Base-by-base conservation (phyloP, 345 rosid species). In the Citrus glauca region DNA sequence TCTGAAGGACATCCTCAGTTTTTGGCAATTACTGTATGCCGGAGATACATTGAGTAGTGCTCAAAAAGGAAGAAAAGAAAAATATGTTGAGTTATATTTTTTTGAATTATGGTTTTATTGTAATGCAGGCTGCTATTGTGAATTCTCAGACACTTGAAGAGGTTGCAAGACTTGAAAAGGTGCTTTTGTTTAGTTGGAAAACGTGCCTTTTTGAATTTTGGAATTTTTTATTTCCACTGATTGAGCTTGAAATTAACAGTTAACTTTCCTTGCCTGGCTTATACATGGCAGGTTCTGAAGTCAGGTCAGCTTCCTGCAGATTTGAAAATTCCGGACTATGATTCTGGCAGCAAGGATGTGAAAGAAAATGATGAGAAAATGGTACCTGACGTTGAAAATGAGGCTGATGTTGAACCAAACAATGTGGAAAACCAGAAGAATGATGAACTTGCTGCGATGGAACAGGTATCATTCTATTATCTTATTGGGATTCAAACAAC, bases 131-230 rank as follows among this genome's bases (percentile, higher is more conserved):
- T 75, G 99, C 99, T 71, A 97, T 97, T 84, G 92, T 94, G 81
- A 97, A 94, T 81, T 94, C 99, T 45, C 98, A 97, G 92, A 97
- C 98, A 66, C 91, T 97, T 68, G 98, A 97, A 89, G 99, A 97
- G 88, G 98, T 97, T 83, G 97, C 98, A 61, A 88, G 98, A 87
- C 98, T 97, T 10, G 99, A 97, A 81, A 88, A 94, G 97, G 99
- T 93, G 55, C 71, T 53, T 24, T 53, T 62, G 37, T 76, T 42
- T 68, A 42, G 62, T 61, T n/a, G 25, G 33, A 50, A 67, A 33
- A 71, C 13, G 57, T 33, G 19, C 28, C 17, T 17, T 42, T 71
- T 35, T 72, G 28, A 65, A 66, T 59, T 73, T 66, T 37, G 19
- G 24, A 63, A 28, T 17, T 37, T 25, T 27, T 71, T 16, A 38